These are phyloP conservation scores for Lumnitzera littorea DNA, from an alignment of 345 rosid genomes.

Conservation along the genomic window DNA sequence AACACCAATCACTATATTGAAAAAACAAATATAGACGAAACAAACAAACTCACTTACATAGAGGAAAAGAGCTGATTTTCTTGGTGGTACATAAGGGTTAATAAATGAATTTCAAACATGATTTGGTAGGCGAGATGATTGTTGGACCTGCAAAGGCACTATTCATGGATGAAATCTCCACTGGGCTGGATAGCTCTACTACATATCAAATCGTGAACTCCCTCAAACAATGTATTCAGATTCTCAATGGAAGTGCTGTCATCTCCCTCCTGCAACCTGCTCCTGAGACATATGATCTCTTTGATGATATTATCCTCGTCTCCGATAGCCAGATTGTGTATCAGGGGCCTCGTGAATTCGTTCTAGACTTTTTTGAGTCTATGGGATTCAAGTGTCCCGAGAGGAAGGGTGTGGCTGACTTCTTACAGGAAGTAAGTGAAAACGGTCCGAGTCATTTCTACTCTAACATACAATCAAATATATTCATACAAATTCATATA, in stretches of 20 bases:
- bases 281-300: conserved; percentile 67
- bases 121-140: conserved; percentile 53
- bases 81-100: too few species aligned
- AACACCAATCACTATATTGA: too few species aligned
- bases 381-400: conserved; percentile 72
- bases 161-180: conserved; percentile 78
- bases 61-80: too few species aligned
- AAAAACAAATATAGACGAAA: too few species aligned
- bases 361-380: conserved; percentile 44
- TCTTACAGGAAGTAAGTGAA: conserved; percentile 64
- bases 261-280: conserved; percentile 85
- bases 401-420: conserved; percentile 74
- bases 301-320: conserved; percentile 62
- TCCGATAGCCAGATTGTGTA: conserved; percentile 61
- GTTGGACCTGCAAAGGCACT: conserved; percentile 62
- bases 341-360: conserved; percentile 59
- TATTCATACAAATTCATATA: neutral
- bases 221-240: conserved; percentile 45
- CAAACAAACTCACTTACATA: too few species aligned
- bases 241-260: conserved; percentile 49
- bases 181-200: conserved; percentile 77
- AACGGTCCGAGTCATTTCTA: conserved; percentile 6
- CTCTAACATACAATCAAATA: neutral
- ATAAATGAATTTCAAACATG: neutral
- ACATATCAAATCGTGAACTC: conserved; percentile 58